Evolutionary conservation across 2,329 filamentous ascomycete species (phyloP), one percentile per base, ranked within the genome.

Genomic region (Exophiala spinifera): DNA sequence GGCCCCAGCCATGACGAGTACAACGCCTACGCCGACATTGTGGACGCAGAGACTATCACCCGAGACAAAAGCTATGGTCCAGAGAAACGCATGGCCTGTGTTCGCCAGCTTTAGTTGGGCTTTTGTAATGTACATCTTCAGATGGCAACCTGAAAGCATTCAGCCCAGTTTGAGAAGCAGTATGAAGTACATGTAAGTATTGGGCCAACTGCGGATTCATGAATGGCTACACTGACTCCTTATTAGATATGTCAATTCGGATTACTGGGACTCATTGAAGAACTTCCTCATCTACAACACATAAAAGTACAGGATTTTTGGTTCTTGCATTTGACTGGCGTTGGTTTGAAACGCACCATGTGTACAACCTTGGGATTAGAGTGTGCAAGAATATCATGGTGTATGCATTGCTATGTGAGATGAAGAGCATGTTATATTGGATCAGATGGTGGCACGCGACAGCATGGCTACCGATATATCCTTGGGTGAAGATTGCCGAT

Each of bases 81-180:
- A 77, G 65, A 70, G 83, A 69, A 86, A 92, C 67, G 89, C 89
- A 51, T 99, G 94, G 92, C 90, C 92, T 1, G 86, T 87, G 1
- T 99, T 99, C 74, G 92, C 94, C 39, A 88, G 87, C 64, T 66
- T 92, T 61, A 95, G 87, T 67, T 99, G 94, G 94, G 94, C 87
- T 3, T 78, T 84, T 67, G 91, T 99, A 61, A 99, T 99, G 94
- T 90, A 92, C 75, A 74, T 99, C 57, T 99, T 96, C 77, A 83
- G 88, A 65, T 89, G 88, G 82, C 86, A 97, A 75, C 91, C 94
- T 4, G 89, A 95, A 65, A 89, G 88, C 53, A 81, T 99, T 68
- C 94, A 96, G 79, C 84, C 86, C 56, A 96, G 91, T 71, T 74
- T 99, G 78, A 82, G 90, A 70, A 91, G 85, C 74, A 96, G 91